Percentiles rank a stretch among this genome's conserved stretches.
Conservation (phyloP, 1,139 yeast genomes). For the Debaryomyces robertsiae region DNA sequence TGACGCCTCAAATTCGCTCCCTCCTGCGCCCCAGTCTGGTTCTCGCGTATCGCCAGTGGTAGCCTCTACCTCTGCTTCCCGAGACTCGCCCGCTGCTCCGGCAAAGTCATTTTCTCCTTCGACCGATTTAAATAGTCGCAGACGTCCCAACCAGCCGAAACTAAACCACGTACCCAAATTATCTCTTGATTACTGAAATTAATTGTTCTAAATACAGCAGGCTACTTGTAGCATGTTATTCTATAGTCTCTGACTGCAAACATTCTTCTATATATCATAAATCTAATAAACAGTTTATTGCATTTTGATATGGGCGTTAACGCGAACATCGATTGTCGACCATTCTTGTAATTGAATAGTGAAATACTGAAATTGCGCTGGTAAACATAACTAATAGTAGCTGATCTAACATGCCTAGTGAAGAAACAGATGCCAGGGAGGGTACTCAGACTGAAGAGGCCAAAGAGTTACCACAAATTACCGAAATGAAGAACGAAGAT, state of each 20-base stretch:
- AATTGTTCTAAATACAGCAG: constrained; percentile 1
- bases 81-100: neutral
- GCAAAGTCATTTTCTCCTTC: neutral
- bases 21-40: constrained; percentile 4
- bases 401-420: constrained; percentile 6
- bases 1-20: constrained; percentile 2
- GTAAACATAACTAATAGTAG: neutral
- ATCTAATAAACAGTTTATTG: constrained; percentile 6
- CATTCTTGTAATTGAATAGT: neutral
- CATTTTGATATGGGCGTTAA: constrained; percentile 4
- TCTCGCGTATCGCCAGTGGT: too few species aligned
- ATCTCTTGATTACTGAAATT: constrained; percentile 5
- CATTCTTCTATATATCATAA: neutral
- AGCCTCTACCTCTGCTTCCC: too few species aligned
- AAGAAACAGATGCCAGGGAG: constrained; percentile 8
- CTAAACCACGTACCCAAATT: constrained; percentile 2
- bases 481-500: constrained; percentile 13
- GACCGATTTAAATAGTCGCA: constrained; percentile 3
- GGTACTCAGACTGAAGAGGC: constrained; percentile 2
- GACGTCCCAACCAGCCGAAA: constrained; percentile 2
- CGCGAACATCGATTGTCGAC: constrained; percentile 9
- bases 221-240: constrained; percentile 2
- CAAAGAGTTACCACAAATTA: constrained; percentile 9
- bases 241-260: neutral
- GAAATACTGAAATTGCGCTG: neutral